Percentiles rank a stretch among this genome's conserved stretches.
Conservation (phyloP, 805 yeast species). For the Spathaspora hagerdaliae region DNA sequence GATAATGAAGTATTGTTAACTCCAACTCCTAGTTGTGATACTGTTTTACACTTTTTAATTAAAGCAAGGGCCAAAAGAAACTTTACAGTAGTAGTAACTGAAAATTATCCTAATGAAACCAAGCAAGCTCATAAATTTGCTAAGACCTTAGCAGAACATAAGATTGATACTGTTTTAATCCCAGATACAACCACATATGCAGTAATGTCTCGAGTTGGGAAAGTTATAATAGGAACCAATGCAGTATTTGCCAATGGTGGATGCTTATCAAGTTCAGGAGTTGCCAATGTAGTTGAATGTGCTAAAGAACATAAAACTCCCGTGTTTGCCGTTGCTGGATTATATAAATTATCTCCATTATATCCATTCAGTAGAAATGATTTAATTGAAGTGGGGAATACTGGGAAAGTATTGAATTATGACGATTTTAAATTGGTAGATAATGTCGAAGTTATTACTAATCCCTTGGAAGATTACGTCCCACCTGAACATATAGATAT, state of each 20-base stretch:
- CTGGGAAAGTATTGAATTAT: slow-evolving; percentile 82
- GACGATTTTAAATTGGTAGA: slow-evolving; percentile 67
- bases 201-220: slow-evolving; percentile 95
- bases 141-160: slow-evolving; percentile 71
- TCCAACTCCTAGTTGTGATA: slow-evolving; percentile 91
- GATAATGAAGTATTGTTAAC: slow-evolving; percentile 82
- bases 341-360: slow-evolving; percentile 86
- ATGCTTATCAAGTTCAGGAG: slow-evolving; percentile 84
- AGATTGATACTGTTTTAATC: slow-evolving; percentile 83
- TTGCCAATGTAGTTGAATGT: slow-evolving; percentile 88
- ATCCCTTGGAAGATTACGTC: slow-evolving; percentile 86
- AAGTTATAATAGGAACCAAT: slow-evolving; percentile 88
- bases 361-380: slow-evolving; percentile 87
- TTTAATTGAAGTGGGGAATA: slow-evolving; percentile 85
- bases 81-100: slow-evolving; percentile 89
- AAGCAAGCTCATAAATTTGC: slow-evolving; percentile 75
- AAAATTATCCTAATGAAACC: slow-evolving; percentile 87
- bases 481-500: slow-evolving; percentile 94
- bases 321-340: slow-evolving; percentile 90
- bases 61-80: slow-evolving; percentile 86
- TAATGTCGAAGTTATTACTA: slow-evolving; percentile 68
- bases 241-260: slow-evolving; percentile 97
- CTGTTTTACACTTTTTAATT: slow-evolving; percentile 80
- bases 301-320: slow-evolving; percentile 97
- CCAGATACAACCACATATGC: slow-evolving; percentile 94